phyloP scores from a whole-genome alignment of 2,329 filamentous ascomycete genomes.

The Niveomyces coronatus region DNA sequence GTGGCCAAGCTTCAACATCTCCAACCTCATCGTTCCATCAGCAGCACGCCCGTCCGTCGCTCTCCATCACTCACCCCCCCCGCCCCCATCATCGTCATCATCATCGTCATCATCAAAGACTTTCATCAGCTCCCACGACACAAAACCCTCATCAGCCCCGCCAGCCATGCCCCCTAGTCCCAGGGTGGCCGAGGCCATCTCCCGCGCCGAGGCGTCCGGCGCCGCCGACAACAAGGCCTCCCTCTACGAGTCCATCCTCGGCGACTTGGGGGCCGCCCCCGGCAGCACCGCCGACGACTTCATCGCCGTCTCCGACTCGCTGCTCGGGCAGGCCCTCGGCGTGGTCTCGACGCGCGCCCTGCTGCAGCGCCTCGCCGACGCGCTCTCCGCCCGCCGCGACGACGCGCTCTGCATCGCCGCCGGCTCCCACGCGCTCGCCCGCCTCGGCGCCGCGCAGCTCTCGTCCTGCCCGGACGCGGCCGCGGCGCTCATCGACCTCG shows the following conservation, averaged over 20 bases:
- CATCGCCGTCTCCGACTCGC: slow-evolving; percentile 54
- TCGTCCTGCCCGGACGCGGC: slow-evolving; percentile 76
- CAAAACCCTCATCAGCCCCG: slow-evolving; percentile 17
- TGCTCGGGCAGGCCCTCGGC: slow-evolving; percentile 60
- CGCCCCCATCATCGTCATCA: slow-evolving; percentile 6
- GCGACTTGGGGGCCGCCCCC: slow-evolving; percentile 31
- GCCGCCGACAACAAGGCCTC: slow-evolving; percentile 30
- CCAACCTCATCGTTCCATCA: too few species aligned
- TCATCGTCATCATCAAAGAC: slow-evolving; percentile 9
- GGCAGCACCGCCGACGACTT: slow-evolving; percentile 42
- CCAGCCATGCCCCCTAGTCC: slow-evolving; percentile 27
- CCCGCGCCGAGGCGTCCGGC: slow-evolving; percentile 28
- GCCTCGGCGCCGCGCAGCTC: slow-evolving; percentile 50
- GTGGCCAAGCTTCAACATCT: too few species aligned
- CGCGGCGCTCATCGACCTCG: slow-evolving; percentile 64
- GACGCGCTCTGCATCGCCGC: slow-evolving; percentile 63
- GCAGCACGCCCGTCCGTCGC: too few species aligned
- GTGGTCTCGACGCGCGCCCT: slow-evolving; percentile 67
- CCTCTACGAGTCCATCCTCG: slow-evolving; percentile 36
- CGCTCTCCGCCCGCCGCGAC: slow-evolving; percentile 50
- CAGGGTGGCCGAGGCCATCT: slow-evolving; percentile 34
- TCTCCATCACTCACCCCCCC: slow-evolving; percentile 9
- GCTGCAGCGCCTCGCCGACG: slow-evolving; percentile 53
- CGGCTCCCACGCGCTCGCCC: slow-evolving; percentile 60
- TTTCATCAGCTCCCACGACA: slow-evolving; percentile 9